Evolutionary conservation across 169 alveolate genomes (phyloP), one percentile per base, ranked within the genome.

Genomic region (Neospora caninum): DNA sequence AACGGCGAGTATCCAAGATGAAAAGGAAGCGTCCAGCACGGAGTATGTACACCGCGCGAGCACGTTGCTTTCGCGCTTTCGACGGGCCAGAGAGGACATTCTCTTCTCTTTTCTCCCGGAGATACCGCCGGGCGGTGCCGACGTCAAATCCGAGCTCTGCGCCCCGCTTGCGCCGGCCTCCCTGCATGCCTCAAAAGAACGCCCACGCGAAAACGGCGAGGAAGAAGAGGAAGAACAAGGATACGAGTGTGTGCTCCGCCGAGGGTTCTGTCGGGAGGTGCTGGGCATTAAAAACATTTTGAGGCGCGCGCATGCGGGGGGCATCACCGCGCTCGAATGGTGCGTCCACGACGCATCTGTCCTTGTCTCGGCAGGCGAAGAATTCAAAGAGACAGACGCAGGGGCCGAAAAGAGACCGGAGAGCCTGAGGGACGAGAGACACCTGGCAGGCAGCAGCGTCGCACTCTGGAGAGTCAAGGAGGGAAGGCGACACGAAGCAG

Each of bases 341-440:
- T 91, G 94, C 80, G 84, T 73, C 49, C 89, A 91, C 49, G 94
- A 91, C 89, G 70, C 43, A 16, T 2, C 78, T 41, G 82, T 91
- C 80, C 88, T 91, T 54, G 78, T 91, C 25, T 73, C 94, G 2
- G 83, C 94, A n/a, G 94, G 94, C 36, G 94, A 91, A 78, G 86
- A 78, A n/a, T 38, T 78, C 18, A 43, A 78, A 10, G 86, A 78
- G 31, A n/a, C n/a, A 29, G 86, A n/a, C 22, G 4, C 43, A n/a
- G 43, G 31, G 49, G 13, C 22, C 39, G 86, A 20, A 78, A 22
- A 78, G n/a, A 38, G 31, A 78, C 43, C 18, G 20, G 45, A 10
- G 45, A n/a, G 45, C 39, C n/a, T 1, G 20, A n/a, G 86, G 39
- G 73, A 64, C 34, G 86, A 78, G n/a, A 13, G 86, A 38, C 86